Base-by-base conservation (phyloP, 192 early-diverging fungal species). In the Rhizophagus sp. region DNA sequence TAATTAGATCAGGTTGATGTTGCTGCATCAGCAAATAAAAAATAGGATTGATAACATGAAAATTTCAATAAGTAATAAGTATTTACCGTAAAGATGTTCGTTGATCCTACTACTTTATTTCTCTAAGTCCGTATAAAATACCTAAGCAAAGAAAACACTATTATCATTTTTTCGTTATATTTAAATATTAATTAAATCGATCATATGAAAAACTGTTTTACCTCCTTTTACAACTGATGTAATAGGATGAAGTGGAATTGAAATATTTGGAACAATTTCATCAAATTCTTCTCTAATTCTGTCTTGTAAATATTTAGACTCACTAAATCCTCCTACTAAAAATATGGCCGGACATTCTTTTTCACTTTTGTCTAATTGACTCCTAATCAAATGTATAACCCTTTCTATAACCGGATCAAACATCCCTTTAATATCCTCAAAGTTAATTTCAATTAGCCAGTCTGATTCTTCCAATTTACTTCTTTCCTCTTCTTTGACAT, bases 201-300 rank as follows among this genome's bases (percentile, higher is more conserved):
- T 15, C 49, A 50, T 11, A 50, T 17, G 15, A 50, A 41, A 41
- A 41, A 41, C 39, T 8, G 39, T 0, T 41, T 41, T 15, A 50
- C 39, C 89, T 66, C 89, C 89, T 65, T 85, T 83, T 3, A 87
- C 87, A 36, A 90, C 86, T 27, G 87, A 85, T 52, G 85, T 57
- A 80, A 87, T 82, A 19, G 84, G 79, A 52, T 78, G 70, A 27
- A 74, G 76, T n/a, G 84, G 84, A 33, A 81, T 81, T 1, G 80
- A 80, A 75, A 90, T 90, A 73, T 83, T 83, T 10, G 81, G 82
- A 6, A 90, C 86, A 33, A 83, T 82, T 34, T 69, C 78, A 30
- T 79, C 81, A 76, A 88, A 90, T 17, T 82, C 85, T 33, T 84
- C 75, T 75, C 86, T 86, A 30, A 88, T 83, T 57, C 87, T 84